Percentiles rank a stretch among this genome's conserved stretches.
Evolutionary conservation across 2,329 filamentous ascomycete genomes (phyloP).

Genomic region (Sporothrix mexicana): DNA sequence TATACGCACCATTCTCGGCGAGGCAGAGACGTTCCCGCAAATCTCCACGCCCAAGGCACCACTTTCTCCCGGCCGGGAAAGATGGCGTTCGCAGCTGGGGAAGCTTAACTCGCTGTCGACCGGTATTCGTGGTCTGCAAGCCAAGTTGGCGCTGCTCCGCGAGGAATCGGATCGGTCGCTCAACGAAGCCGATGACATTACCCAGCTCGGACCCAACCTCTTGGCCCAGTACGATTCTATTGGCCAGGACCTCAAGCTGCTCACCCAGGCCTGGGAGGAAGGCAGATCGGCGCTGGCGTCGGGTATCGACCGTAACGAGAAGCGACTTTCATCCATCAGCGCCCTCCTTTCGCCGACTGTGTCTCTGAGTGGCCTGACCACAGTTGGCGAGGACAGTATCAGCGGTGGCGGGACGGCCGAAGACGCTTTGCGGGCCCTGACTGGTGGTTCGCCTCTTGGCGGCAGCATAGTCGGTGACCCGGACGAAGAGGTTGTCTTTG

Average conservation of each 20-base stretch:
- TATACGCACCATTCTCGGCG: conserved; percentile 71
- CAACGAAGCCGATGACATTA: conserved; percentile 73
- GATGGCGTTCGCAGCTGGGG: conserved; percentile 83
- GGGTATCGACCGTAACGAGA: conserved; percentile 81
- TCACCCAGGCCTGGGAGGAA: conserved; percentile 85
- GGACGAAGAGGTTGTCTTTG: conserved; percentile 82
- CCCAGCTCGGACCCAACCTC: conserved; percentile 77
- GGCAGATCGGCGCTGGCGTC: conserved; percentile 82
- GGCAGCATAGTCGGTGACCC: conserved; percentile 52
- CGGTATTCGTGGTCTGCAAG: conserved; percentile 88
- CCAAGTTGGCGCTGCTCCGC: conserved; percentile 88
- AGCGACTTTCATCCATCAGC: conserved; percentile 68
- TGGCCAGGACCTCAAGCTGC: conserved; percentile 78
- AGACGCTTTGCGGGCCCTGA: conserved; percentile 77
- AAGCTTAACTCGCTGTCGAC: conserved; percentile 88
- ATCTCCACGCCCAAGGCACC: conserved; percentile 64
- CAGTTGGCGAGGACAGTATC: conserved; percentile 56
- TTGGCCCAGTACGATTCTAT: conserved; percentile 95
- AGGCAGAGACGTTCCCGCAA: conserved; percentile 72
- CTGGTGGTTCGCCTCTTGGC: conserved; percentile 60
- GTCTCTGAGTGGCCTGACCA: conserved; percentile 71
- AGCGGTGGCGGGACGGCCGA: conserved; percentile 45
- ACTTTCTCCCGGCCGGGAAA: conserved; percentile 76
- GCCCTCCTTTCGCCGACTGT: conserved; percentile 62
- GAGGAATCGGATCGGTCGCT: conserved; percentile 85